Evolutionary conservation across 2,329 filamentous ascomycete species (phyloP).

Genomic region (Verticillium tricorpus): DNA sequence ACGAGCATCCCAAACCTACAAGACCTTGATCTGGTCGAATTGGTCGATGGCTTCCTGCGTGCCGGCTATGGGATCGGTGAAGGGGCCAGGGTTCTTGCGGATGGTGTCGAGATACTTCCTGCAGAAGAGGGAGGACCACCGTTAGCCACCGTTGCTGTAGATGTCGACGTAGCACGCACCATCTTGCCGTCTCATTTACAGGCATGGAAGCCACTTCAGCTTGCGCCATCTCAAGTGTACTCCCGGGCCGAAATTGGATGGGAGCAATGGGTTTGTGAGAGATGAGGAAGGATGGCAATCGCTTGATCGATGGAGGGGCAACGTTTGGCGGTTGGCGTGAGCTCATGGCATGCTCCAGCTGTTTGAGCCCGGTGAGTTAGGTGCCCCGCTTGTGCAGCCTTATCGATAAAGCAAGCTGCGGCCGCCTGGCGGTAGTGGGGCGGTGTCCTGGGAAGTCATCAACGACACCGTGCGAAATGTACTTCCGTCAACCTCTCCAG

Average conservation of each 20-base stretch:
- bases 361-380: background rate
- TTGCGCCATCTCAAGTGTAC: background rate
- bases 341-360: background rate
- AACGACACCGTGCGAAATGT: background rate
- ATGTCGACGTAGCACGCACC: slow-evolving; percentile 4
- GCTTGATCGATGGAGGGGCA: background rate
- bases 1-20: slow-evolving; percentile 47
- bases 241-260: background rate
- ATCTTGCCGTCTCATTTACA: slow-evolving; percentile 11
- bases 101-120: slow-evolving; percentile 85
- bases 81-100: slow-evolving; percentile 72
- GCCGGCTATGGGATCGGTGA: slow-evolving; percentile 61
- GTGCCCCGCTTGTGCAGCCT: background rate
- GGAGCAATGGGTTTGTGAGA: background rate
- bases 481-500: background rate
- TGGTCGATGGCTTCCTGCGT: slow-evolving; percentile 48
- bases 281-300: background rate
- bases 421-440: background rate
- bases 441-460: background rate
- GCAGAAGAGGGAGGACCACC: background rate
- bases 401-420: background rate
- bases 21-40: slow-evolving; percentile 68
- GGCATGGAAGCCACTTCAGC: background rate
- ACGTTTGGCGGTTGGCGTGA: background rate
- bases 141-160: background rate